Percentiles rank a stretch among this genome's conserved stretches.
Evolutionary conservation across 805 yeast genomes (phyloP).

Genomic region (Kazachstania africana): DNA sequence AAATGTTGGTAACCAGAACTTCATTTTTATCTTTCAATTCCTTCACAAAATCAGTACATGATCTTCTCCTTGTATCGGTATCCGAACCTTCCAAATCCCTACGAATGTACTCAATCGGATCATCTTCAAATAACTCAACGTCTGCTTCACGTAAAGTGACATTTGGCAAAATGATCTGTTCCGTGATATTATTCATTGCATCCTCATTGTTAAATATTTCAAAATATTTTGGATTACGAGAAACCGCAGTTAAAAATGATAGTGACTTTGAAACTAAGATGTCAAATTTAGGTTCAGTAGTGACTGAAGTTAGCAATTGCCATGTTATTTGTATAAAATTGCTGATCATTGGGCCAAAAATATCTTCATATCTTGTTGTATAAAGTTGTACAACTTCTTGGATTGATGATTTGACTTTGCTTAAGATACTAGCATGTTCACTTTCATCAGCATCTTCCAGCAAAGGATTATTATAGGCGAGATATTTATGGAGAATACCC

Average conservation of each 20-base stretch:
- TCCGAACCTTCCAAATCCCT: constrained; percentile 94
- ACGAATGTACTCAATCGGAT: constrained; percentile 86
- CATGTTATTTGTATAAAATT: constrained; percentile 75
- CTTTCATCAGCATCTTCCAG: constrained; percentile 43
- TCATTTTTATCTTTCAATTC: constrained; percentile 76
- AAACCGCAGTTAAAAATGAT: constrained; percentile 70
- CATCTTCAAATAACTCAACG: constrained; percentile 91
- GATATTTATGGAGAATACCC: constrained; percentile 71
- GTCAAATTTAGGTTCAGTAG: constrained; percentile 70
- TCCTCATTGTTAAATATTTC: constrained; percentile 52
- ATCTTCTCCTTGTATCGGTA: constrained; percentile 80
- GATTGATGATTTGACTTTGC: constrained; percentile 67
- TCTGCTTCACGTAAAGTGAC: constrained; percentile 76
- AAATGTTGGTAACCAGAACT: constrained; percentile 58
- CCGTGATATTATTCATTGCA: constrained; percentile 63
- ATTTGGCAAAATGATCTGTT: constrained; percentile 81
- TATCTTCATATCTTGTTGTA: constrained; percentile 85
- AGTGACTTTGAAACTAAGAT: constrained; percentile 71
- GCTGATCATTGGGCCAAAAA: constrained; percentile 66
- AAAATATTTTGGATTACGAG: constrained; percentile 55
- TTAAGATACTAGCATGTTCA: constrained; percentile 57
- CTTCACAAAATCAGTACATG: constrained; percentile 85
- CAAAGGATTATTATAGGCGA: constrained; percentile 45
- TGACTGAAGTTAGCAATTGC: constrained; percentile 55
- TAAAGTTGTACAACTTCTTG: constrained; percentile 79